Base-by-base conservation (phyloP, 2,329 filamentous ascomycete genomes). In the Neopestalotiopsis rosae region DNA sequence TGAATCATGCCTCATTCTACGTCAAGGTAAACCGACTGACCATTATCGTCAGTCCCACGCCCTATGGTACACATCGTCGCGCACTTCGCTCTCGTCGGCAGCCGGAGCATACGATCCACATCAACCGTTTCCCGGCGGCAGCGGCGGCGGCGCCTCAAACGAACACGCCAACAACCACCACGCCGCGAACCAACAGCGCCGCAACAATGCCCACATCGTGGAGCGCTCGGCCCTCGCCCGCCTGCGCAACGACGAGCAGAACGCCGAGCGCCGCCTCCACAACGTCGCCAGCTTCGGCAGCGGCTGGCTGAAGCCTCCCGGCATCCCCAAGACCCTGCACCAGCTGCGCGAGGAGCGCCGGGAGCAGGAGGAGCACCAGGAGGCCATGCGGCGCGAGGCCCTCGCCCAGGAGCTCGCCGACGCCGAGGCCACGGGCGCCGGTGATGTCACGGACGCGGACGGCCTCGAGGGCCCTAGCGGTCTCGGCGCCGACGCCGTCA, bases 231-330 rank as follows among this genome's bases (percentile, higher is more conserved):
- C 88, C 2, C 89, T 97, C 3, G 88, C 91, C 10, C 86, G 91
- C 1, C 88, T 97, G 12, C 86, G 88, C 32, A 83, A 89, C 57
- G 95, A 98, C 78, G 96, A 98, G 82, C 87, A 90, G 70, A 88
- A 90, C 69, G 87, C 97, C 72, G 88, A 91, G 67, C 88, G 91
- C 9, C 93, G 95, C 61, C 94, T 95, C 76, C 83, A 89, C 62
- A 94, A 95, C 73, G 92, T 98, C 38, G 89, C 92, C 62, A 93
- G 94, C 76, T 98, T 97, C 77, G 96, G 96, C 70, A 92, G 91
- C 72, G 89, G 88, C 59, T 99, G 96, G 96, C 91, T 99, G 68
- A 93, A 92, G 69, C 96, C 96, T 0, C 94, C 94, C 0, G 96
- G 95, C 7, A 87, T 97, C 67, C 80, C 90, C 68, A 99, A 98